Base-by-base conservation (phyloP, 2,329 filamentous ascomycete species). In the Beauveria bassiana region DNA sequence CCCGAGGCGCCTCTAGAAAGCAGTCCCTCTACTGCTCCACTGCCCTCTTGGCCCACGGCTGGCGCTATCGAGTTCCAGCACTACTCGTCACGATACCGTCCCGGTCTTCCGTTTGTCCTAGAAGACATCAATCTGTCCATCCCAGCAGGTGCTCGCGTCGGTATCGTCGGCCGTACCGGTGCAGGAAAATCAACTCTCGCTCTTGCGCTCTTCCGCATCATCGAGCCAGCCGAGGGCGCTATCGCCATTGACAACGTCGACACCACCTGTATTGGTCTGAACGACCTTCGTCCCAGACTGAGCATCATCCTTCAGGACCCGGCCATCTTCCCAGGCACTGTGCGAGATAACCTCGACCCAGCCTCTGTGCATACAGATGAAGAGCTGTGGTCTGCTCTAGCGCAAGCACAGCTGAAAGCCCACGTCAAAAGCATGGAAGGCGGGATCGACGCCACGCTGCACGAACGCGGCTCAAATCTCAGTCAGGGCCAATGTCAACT, bases 271-370 rank as follows among this genome's bases (percentile, higher is more conserved):
- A 49, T 61, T 54, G 51, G 50, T 26, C 78, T 96, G 60, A 75
- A 92, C 57, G 91, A 96, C 71, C 80, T 97, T 62, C 86, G 92
- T 61, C 83, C 90, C 63, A 86, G 91, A 58, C 79, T 97, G 56
- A 90, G 92, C 57, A 96, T 96, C 70, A 96, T 97, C 67, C 92
- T 92, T 18, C 92, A 97, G 73, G 93, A 97, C 75, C 91, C 92
- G 43, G 91, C 91, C 65, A 82, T 97, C 64, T 96, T 97, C 70
- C 88, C 93, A 74, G 90, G 90, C 54, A 90, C 88, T 18, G 82
- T 97, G 65, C 84, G 92, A 67, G 91, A 96, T 74, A 97, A 96
- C 71, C 81, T 96, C 45, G 92, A 97, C 47, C 59, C 59, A 61
- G 51, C 42, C 50, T 54, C 51, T 49, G 50, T 49, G 42, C 50